A percentile compares a stretch with the other conserved stretches of the same genome.
phyloP scores from a whole-genome alignment of 345 rosid species.

The Erodium maritimum region DNA sequence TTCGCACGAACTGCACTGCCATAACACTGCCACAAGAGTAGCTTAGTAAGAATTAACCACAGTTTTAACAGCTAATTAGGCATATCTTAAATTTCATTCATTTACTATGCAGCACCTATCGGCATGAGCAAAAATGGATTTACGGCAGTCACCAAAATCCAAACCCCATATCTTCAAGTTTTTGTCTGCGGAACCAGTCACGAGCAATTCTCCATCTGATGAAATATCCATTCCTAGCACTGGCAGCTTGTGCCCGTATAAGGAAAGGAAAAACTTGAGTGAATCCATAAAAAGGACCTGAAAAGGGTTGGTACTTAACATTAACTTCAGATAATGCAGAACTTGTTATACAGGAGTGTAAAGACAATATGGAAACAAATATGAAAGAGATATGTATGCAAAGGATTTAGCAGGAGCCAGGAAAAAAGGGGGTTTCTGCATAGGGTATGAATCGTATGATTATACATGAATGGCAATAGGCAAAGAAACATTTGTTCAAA shows the following conservation, averaged over 20 bases:
- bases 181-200: constrained; percentile 93
- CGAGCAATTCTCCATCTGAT: constrained; percentile 89
- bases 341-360: not conserved
- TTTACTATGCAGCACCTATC: constrained; percentile 49
- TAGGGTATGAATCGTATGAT: no score
- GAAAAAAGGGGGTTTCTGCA: no score
- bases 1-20: constrained; percentile 85
- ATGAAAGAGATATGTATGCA: not conserved
- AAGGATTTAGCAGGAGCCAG: no score
- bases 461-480: no score
- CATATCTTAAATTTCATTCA: constrained; percentile 4
- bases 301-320: not conserved
- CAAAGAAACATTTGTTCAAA: no score
- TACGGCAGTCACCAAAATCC: constrained; percentile 98
- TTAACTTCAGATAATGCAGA: not conserved
- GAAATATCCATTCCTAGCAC: constrained; percentile 92
- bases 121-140: constrained; percentile 86
- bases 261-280: constrained; percentile 65
- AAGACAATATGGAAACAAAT: not conserved
- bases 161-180: constrained; percentile 94
- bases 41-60: not conserved
- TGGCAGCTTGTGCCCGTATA: constrained; percentile 90
- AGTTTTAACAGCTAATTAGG: constrained; percentile 1
- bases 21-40: constrained; percentile 55
- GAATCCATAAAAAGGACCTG: constrained; percentile 96